Evolutionary conservation across 352 stramenopile genomes (phyloP), one percentile per base, ranked within the genome.

Genomic region (Aphanomyces stellatus): DNA sequence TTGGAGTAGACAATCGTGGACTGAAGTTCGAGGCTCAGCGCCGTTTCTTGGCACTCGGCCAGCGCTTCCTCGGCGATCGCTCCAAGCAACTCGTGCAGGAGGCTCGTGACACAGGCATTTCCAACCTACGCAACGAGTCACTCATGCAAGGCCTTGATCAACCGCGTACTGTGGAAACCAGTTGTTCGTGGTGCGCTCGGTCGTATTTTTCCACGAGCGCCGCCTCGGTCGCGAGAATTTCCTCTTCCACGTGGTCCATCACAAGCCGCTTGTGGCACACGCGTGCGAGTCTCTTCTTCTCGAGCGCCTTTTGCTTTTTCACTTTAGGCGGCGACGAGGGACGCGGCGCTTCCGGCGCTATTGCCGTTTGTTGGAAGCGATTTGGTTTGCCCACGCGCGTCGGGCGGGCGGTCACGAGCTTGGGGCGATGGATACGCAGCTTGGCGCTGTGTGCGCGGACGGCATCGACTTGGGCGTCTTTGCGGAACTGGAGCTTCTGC

Each of bases 201-300:
- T 71, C 65, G 46, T 81, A 81, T 3, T 49, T 46, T 1, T n/a
- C 51, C 1, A 74, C 61, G 22, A 88, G 19, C 8, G 65, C 22
- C 22, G 8, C 41, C 31, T 89, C 74, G 25, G 74, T 78, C 0
- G 41, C 34, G 1, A 85, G 33, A 8, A 90, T 65, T 4, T 42
- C 60, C 5, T 80, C 63, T 41, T 92, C 84, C 6, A 90, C 74
- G 0, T 66, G 63, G 30, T 72, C 67, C 81, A 92, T 90, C 0
- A 79, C 73, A 1, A 88, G 62, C 0, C 82, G 80, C 60, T 91
- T 93, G 65, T 88, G 78, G 55, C 71, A 74, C 15, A 81, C 81
- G 33, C 82, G 66, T 17, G 79, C 51, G 6, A 89, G 72, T 13
- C 81, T 73, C 25, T 84, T 70, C 0, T 80, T 55, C n/a, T 86